phyloP scores from a whole-genome alignment of 805 yeast genomes.

The Jamesozyma lodderae region DNA sequence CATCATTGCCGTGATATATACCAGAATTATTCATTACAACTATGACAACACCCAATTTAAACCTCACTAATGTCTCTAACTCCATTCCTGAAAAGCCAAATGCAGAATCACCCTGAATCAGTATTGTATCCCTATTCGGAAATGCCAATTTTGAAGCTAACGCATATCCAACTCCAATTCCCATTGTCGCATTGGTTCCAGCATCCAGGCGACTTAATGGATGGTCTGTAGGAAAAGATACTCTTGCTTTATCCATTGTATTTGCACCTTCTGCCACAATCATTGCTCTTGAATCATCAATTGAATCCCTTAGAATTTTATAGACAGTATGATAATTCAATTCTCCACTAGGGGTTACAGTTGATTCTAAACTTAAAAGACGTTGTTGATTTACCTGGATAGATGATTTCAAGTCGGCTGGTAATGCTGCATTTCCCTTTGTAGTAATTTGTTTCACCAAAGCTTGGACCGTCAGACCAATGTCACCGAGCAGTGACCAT shows the following conservation, averaged over 20 bases:
- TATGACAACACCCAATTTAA: slow-evolving; percentile 43
- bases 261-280: slow-evolving; percentile 66
- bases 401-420: slow-evolving; percentile 7
- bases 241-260: slow-evolving; percentile 63
- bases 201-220: slow-evolving; percentile 58
- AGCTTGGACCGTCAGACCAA: slow-evolving; percentile 33
- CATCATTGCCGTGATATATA: slow-evolving; percentile 50
- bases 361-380: slow-evolving; percentile 19
- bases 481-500: slow-evolving; percentile 50
- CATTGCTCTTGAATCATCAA: slow-evolving; percentile 32
- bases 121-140: slow-evolving; percentile 40
- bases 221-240: slow-evolving; percentile 43
- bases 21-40: slow-evolving; percentile 70
- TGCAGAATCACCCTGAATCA: slow-evolving; percentile 70
- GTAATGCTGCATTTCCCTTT: slow-evolving; percentile 6
- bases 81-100: slow-evolving; percentile 70
- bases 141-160: slow-evolving; percentile 46
- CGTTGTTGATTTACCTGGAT: slow-evolving; percentile 14
- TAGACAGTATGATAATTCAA: slow-evolving; percentile 49
- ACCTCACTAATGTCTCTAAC: slow-evolving; percentile 57
- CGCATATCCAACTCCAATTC: slow-evolving; percentile 63
- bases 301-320: slow-evolving; percentile 36
- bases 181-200: slow-evolving; percentile 75
- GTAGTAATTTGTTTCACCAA: slow-evolving; percentile 24
- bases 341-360: slow-evolving; percentile 8